Conservation (phyloP, 441 rosid species). For the Viola pubescens region DNA sequence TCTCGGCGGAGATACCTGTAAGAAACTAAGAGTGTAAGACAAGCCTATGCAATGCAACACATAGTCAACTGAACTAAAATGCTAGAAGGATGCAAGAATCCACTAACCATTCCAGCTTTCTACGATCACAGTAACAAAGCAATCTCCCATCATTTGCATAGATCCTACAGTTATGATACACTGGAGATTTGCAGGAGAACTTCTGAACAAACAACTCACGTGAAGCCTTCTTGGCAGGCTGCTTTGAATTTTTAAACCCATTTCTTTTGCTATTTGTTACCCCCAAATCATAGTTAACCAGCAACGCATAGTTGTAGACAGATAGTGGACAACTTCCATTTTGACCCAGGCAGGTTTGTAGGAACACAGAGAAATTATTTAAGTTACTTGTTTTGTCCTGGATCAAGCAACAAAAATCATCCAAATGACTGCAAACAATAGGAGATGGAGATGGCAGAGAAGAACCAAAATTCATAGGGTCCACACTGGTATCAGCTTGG, state of each 20-base stretch:
- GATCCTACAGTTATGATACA: conserved; percentile 90
- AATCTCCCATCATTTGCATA: conserved; percentile 85
- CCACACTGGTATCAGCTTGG: conserved; percentile 52
- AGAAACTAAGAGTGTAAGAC: conserved; percentile 3
- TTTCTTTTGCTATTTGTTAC: conserved; percentile 40
- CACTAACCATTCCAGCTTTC: conserved; percentile 87
- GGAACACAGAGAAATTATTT: conserved; percentile 39
- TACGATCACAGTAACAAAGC: conserved; percentile 86
- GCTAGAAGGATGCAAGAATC: conserved; percentile 8
- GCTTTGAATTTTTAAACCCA: conserved; percentile 44
- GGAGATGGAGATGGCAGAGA: background rate
- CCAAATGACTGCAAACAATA: conserved; percentile 24
- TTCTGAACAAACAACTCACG: conserved; percentile 76
- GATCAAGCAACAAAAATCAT: conserved; percentile 41
- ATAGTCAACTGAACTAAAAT: conserved; percentile 11
- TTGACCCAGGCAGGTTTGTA: conserved; percentile 63
- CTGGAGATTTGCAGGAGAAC: conserved; percentile 95
- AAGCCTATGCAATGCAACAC: conserved; percentile 12
- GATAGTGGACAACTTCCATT: conserved; percentile 69
- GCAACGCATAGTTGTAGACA: conserved; percentile 59
- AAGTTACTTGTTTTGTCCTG: conserved; percentile 31
- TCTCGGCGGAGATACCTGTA: conserved; percentile 73
- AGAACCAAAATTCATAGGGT: conserved; percentile 27
- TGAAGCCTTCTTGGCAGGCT: conserved; percentile 61
- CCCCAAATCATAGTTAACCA: conserved; percentile 42